These are phyloP conservation scores for Saccharomyces mikatae DNA, from an alignment of 805 yeast species.

Conservation along the genomic window DNA sequence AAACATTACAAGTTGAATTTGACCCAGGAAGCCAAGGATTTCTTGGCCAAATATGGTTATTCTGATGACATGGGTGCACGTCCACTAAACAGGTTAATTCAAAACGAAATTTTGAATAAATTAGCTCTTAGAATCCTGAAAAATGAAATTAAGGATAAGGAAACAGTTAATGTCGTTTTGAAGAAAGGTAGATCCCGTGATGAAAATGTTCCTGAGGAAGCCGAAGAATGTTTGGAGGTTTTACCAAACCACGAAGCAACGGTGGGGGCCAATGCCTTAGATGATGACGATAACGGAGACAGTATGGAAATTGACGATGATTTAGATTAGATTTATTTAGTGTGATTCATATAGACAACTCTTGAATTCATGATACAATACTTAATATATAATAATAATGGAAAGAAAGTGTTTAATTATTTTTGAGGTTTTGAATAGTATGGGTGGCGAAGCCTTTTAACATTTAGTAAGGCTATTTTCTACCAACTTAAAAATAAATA, in stretches of 20 bases:
- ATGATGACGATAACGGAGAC: slow-evolving; percentile 48
- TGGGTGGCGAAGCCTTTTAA: too few relatives aligned
- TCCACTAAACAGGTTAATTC: slow-evolving; percentile 89
- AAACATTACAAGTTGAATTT: slow-evolving; percentile 66
- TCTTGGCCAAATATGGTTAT: slow-evolving; percentile 78
- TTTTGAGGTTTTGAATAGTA: neutral
- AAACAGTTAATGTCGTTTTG: slow-evolving; percentile 59
- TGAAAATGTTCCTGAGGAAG: slow-evolving; percentile 20
- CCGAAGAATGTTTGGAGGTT: slow-evolving; percentile 64
- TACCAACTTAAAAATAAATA: neutral
- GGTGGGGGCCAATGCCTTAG: slow-evolving; percentile 43
- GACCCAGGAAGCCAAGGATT: slow-evolving; percentile 70
- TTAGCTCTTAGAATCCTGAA: slow-evolving; percentile 82
- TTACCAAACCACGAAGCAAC: slow-evolving; percentile 74
- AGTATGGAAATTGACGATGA: slow-evolving; percentile 55
- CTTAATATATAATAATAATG: neutral
- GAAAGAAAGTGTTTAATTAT: neutral
- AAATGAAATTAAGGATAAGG: slow-evolving; percentile 85
- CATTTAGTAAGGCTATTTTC: neutral
- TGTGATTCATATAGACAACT: neutral
- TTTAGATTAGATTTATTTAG: slow-evolving; percentile 11
- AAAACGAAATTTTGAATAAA: slow-evolving; percentile 75
- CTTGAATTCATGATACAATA: neutral
- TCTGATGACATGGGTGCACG: slow-evolving; percentile 93
- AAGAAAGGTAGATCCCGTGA: slow-evolving; percentile 24